Conservation (phyloP, 1,139 yeast species). For the Zygoascus sp. region DNA sequence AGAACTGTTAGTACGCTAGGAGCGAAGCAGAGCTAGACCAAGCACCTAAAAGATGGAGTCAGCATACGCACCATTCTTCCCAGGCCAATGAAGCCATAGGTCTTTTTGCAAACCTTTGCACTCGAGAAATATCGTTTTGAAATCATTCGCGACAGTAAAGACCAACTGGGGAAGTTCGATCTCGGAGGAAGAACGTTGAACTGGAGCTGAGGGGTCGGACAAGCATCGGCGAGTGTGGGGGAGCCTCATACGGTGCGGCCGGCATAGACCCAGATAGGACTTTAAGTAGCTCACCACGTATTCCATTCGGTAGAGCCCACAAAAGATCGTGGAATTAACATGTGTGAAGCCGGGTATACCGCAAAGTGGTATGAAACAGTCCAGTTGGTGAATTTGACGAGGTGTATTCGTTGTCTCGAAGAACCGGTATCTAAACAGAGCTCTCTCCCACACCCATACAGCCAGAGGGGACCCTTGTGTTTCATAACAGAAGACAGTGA, state of each 20-base stretch:
- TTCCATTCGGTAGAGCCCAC: background rate
- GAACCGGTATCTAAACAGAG: too few species aligned
- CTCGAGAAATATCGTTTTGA: conserved; percentile 17
- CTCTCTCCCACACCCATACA: too few species aligned
- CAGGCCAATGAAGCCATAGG: conserved; percentile 51
- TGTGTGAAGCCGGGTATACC: too few species aligned
- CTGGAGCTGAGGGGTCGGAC: background rate
- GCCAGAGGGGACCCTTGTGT: too few species aligned
- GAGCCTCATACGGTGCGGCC: background rate
- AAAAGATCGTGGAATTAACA: too few species aligned
- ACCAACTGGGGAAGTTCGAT: background rate
- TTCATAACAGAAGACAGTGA: too few species aligned
- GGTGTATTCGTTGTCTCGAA: too few species aligned
- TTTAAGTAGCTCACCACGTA: background rate
- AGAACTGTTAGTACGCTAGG: background rate
- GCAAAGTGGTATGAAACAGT: too few species aligned
- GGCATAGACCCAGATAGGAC: background rate
- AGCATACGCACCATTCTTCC: conserved; percentile 48
- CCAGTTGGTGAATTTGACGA: too few species aligned
- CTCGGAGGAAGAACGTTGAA: background rate
- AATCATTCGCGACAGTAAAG: too few species aligned
- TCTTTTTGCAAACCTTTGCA: conserved; percentile 10
- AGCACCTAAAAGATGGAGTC: too few species aligned
- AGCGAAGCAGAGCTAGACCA: background rate
- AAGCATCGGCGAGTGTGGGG: background rate